Evolutionary conservation across 306 rosid species (phyloP), one percentile per base, ranked within the genome.

Genomic region (Psophocarpus tetragonolobus): DNA sequence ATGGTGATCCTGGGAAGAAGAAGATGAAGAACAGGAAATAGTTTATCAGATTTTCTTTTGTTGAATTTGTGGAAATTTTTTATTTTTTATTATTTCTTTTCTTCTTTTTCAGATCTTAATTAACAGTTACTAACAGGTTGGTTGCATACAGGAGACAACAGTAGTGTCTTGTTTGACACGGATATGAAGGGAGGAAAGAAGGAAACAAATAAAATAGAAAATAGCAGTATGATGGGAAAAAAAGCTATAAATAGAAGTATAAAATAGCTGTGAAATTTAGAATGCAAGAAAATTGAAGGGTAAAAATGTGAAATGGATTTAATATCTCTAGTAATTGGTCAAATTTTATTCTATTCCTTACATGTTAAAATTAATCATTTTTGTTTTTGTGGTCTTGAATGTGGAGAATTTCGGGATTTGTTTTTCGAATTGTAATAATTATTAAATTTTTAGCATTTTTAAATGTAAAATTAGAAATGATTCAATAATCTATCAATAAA

Each of bases 31-130:
- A 20, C 32, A 27, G n/a, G 48, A 41, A 51, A 48, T 50, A 26
- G 68, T 17, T 63, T 38, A 39, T 66, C 80, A 36, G 12, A 8
- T 48, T 67, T 67, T 41, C 53, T 17, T 60, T 75, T 75, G 23
- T 51, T 58, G n/a, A 4, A 60, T 41, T 74, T 27, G 44, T 20
- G 11, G 0, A 65, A 63, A 60, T 13, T 60, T 38, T 6, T 27
- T 27, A 1, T 61, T 6, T 30, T 10, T 30, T 10, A 8, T 24
- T 1, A 3, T 44, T 14, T 48, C 0, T 54, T 18, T 18, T 10
- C 0, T 56, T 54, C 6, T 2, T 11, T 12, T 56, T 57, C 35
- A 57, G 4, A 26, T 21, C 6, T 13, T 26, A n/a, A n/a, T n/a
- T n/a, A n/a, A n/a, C n/a, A n/a, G n/a, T n/a, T n/a, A n/a, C n/a